phyloP scores from a whole-genome alignment of 768 basidiomycete species.

The Auricularia auricula-judae region DNA sequence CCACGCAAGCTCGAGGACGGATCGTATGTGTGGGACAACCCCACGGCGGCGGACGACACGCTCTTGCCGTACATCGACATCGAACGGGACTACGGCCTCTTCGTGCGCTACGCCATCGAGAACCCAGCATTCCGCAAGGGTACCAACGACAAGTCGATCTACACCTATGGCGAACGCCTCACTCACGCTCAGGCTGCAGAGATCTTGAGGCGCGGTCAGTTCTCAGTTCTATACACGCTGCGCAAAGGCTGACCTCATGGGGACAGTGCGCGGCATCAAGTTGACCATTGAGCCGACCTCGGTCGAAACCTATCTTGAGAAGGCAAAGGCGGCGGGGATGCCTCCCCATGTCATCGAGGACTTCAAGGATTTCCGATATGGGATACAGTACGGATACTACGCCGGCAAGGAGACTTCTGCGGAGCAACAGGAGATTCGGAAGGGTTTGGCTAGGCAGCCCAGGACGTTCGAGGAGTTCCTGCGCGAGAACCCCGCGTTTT shows the following conservation, averaged over 20 bases:
- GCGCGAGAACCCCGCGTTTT: background rate
- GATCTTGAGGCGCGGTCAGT: background rate
- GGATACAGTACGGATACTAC: background rate
- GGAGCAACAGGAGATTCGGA: background rate
- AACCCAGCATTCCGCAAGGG: background rate
- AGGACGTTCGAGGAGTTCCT: background rate
- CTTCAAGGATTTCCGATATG: background rate
- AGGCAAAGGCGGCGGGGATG: background rate
- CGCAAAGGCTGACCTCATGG: background rate
- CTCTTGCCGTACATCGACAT: background rate
- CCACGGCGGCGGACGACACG: background rate
- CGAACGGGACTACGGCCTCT: background rate
- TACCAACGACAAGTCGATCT: background rate
- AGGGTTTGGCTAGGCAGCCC: background rate
- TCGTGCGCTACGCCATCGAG: slow-evolving; percentile 1
- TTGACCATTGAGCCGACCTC: background rate
- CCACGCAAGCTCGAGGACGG: background rate
- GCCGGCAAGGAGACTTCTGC: background rate
- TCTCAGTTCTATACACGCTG: background rate
- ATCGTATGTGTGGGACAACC: background rate
- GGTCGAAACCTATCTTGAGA: background rate
- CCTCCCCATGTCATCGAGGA: background rate
- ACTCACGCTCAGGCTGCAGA: background rate
- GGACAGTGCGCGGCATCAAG: background rate
- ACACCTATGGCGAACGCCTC: background rate